These are phyloP conservation scores for Lepidium campestre DNA, from an alignment of 441 rosid species.

Conservation along the genomic window DNA sequence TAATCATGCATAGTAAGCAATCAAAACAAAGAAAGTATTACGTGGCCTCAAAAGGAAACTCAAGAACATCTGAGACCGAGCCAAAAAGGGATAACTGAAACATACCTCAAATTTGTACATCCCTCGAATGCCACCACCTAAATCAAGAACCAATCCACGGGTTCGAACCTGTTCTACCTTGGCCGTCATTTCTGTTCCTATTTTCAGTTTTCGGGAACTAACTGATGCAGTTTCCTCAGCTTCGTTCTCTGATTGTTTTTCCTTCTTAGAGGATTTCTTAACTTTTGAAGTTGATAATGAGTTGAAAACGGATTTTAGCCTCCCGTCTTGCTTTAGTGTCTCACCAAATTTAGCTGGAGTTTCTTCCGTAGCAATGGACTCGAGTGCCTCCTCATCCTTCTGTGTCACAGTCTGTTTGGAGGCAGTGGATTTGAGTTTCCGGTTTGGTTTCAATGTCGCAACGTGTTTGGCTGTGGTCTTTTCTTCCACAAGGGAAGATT, in stretches of 20 bases:
- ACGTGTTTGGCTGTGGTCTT: conserved; percentile 31
- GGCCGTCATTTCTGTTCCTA: conserved; percentile 61
- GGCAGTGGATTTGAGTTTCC: conserved; percentile 25
- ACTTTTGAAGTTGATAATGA: conserved; percentile 14
- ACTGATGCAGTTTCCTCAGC: conserved; percentile 25
- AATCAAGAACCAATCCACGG: conserved; percentile 81
- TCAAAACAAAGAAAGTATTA: background rate
- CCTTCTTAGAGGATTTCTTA: conserved; percentile 24
- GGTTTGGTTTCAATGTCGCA: conserved; percentile 16
- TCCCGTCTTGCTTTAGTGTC: conserved; percentile 23
- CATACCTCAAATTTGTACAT: conserved; percentile 86
- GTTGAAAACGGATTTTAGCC: conserved; percentile 19
- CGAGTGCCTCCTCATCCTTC: conserved; percentile 7
- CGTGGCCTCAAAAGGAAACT: background rate
- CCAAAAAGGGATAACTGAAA: background rate
- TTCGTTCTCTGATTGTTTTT: conserved; percentile 19
- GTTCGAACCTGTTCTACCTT: conserved; percentile 63
- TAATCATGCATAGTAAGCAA: conserved; percentile 17
- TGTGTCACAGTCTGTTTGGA: background rate
- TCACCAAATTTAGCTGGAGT: conserved; percentile 17
- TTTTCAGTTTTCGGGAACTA: conserved; percentile 46
- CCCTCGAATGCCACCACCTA: conserved; percentile 87
- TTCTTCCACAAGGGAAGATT: conserved; percentile 32
- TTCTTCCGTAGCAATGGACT: conserved; percentile 1
- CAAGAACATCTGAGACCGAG: background rate